Evolutionary conservation across 2,329 filamentous ascomycete species (phyloP), one percentile per base, ranked within the genome.

Genomic region (Chrysoporthe puriensis): DNA sequence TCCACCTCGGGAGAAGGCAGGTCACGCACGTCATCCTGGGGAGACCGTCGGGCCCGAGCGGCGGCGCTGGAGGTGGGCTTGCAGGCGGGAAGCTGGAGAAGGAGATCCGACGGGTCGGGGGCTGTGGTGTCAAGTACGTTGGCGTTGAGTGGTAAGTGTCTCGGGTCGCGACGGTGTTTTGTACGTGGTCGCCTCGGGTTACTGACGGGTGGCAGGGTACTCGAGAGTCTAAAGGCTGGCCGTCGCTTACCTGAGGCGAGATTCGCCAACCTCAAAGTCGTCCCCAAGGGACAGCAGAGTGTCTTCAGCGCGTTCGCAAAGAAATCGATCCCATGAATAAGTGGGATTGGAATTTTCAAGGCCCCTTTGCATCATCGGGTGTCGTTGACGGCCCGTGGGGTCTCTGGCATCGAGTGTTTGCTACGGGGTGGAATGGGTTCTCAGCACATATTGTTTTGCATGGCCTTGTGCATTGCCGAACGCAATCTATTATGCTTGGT

Each of bases 21-120:
- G 92, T 97, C 72, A 97, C 94, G 44, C 94, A 97, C 78, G 91
- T 97, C 70, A 91, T 97, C 66, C 79, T 97, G 6, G 92, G 92
- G 8, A 84, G 81, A 63, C 86, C 88, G 21, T 83, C 83, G 2
- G 76, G 77, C 46, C 77, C 75, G 54, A 78, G 78, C n/a, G 71
- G 72, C 40, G 89, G 89, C 57, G 86, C 86, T 11, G 92, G 92
- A 0, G 93, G 93, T 56, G 92, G 91, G 0, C 82, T 97, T 7
- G 88, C 94, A 4, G 89, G 87, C 1, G 84, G 85, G 42, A 97
- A 97, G 81, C 80, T 96, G 62, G 91, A 97, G 73, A 92, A 87
- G 77, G 94, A 97, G 80, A 91, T 96, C 66, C 79, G 82, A 36
- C 85, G 85, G 66, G 82, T 88, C 4, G 84, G 90, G 32, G 92